Evolutionary conservation across 106 monocot genomes (phyloP).

Genomic region (Dioscorea alata): DNA sequence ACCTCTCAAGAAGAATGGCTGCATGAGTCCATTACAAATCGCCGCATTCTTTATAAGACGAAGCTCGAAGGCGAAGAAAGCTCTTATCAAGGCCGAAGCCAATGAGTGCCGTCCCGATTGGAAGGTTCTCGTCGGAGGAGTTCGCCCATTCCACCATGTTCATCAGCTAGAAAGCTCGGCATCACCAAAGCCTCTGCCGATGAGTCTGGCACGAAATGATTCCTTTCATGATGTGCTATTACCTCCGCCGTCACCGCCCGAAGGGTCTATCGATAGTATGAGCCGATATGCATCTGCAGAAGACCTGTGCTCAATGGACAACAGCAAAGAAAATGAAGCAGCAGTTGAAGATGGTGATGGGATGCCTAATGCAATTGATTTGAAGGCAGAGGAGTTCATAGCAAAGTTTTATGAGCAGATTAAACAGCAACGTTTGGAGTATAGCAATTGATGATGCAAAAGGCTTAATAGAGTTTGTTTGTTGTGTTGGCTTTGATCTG

Average conservation of each 20-base stretch:
- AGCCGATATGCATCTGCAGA: slow-evolving; percentile 23
- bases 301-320: slow-evolving; percentile 25
- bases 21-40: slow-evolving; percentile 1
- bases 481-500: too few species aligned
- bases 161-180: slow-evolving; percentile 1
- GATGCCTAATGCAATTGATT: slow-evolving; percentile 17
- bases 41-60: neutral
- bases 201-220: neutral
- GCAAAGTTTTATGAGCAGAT: slow-evolving; percentile 44
- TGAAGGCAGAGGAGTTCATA: slow-evolving; percentile 50
- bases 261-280: slow-evolving; percentile 3
- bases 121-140: slow-evolving; percentile 6
- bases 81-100: neutral
- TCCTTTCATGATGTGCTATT: slow-evolving; percentile 12
- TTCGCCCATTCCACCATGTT: slow-evolving; percentile 15
- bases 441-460: neutral
- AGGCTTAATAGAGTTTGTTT: too few species aligned
- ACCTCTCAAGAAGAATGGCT: slow-evolving; percentile 9
- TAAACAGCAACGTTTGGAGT: slow-evolving; percentile 29
- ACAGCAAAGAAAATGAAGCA: neutral
- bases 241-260: slow-evolving; percentile 19
- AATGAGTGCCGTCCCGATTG: neutral
- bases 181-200: neutral
- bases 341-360: neutral
- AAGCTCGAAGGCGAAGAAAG: slow-evolving; percentile 2